Evolutionary conservation across 192 early-diverging fungal genomes (phyloP), one percentile per base, ranked within the genome.

Genomic region (Umbelopsis ramanniana): DNA sequence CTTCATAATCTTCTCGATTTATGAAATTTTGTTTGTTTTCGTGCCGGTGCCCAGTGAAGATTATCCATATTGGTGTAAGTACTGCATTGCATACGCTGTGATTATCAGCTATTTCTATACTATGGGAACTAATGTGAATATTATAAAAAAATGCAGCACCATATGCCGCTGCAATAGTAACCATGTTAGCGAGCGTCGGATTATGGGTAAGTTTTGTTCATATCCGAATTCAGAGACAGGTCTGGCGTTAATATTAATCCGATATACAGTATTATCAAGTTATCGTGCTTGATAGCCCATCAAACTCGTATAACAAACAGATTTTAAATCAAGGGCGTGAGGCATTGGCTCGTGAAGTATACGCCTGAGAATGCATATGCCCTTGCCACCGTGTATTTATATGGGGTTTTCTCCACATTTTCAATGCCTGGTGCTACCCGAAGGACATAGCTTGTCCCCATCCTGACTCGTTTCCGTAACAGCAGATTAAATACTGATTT

Each of bases 21-120:
- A 74, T 26, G 68, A 72, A 0, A 24, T 78, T 43, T 19, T 73
- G 4, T 78, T 78, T 78, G 76, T 78, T 19, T 74, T 73, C 26
- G 50, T 78, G 4, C 76, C 76, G n/a, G 69, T 71, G 9, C 54
- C 54, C 11, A 77, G 73, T 21, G 37, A 46, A 57, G 69, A 69
- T 22, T 78, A 78, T 46, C 72, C 76, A 9, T 78, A 78, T 46
- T 78, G 63, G 68, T 11, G 76, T 78, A 71, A 52, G 40, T 73
- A 21, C 37, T 47, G 17, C 7, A 46, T 43, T 7, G 40, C 40
- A 12, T 12, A 1, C 11, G 29, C 6, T 12, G 8, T 43, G 40
- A 43, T 43, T 43, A 7, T 43, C 9, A 5, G 23, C 29, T 52
- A 37, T 38, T 55, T 21, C 19, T 26, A 45, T 37, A 35, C 24